Evolutionary conservation across 805 yeast species (phyloP).

Genomic region (Ogataea pilisensis): DNA sequence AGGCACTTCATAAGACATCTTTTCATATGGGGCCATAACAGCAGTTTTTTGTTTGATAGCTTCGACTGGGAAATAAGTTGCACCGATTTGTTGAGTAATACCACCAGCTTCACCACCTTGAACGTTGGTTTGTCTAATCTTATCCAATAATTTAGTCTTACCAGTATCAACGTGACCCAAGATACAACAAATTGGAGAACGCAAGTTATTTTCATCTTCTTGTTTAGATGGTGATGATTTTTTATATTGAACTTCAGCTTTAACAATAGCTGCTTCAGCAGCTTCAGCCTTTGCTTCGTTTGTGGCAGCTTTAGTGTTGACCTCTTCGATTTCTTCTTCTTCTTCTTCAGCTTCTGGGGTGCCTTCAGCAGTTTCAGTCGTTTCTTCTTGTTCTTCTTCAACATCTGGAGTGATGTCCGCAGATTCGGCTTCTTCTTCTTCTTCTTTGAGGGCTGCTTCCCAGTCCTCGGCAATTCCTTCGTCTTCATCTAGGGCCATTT

Average conservation of each 20-base stretch:
- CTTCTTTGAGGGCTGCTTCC: conserved; percentile 38
- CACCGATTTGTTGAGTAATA: conserved; percentile 99
- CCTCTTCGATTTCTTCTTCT: conserved; percentile 32
- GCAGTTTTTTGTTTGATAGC: conserved; percentile 88
- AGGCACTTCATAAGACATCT: conserved; percentile 88
- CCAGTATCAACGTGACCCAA: conserved; percentile 99
- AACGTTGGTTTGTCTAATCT: conserved; percentile 96
- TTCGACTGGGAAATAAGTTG: conserved; percentile 97
- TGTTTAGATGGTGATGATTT: conserved; percentile 17
- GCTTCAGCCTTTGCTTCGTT: conserved; percentile 25
- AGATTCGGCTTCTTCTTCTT: conserved; percentile 26
- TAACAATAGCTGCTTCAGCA: conserved; percentile 8
- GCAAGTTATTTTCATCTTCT: conserved; percentile 48
- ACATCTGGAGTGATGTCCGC: conserved; percentile 7
- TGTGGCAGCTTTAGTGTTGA: conserved; percentile 30
- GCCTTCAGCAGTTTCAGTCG: conserved; percentile 22
- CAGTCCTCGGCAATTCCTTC: conserved; percentile 45
- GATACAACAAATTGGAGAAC: conserved; percentile 99
- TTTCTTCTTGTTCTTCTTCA: background rate
- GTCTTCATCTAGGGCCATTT: conserved; percentile 53
- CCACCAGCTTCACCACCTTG: conserved; percentile 99
- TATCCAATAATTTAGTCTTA: conserved; percentile 94
- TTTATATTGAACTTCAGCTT: conserved; percentile 16
- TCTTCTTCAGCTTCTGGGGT: conserved; percentile 30
- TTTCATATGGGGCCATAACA: conserved; percentile 84